Base-by-base conservation (phyloP, 768 basidiomycete species). In the Tulasnella sp. region DNA sequence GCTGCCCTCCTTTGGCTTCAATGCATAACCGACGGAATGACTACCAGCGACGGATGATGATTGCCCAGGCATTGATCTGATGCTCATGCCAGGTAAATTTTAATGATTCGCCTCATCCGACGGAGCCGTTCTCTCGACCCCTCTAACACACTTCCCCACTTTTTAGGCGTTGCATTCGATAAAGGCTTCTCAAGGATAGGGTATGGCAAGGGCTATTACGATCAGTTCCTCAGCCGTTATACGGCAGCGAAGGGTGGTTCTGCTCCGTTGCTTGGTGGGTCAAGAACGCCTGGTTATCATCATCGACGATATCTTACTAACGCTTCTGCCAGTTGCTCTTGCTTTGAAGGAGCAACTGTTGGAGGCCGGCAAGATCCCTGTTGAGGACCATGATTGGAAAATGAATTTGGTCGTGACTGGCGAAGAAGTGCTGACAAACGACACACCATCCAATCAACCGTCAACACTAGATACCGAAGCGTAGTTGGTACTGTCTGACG, bases 121-220 rank as follows among this genome's bases (percentile, higher is more conserved):
- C 24, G 14, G 3, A 62, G 1, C 9, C 58, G n/a, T 56, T 6
- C 6, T n/a, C 31, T 27, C 6, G 24, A 2, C 31, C 19, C 14
- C 14, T n/a, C 58, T 62, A 34, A 62, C 31, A 24, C 4, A 27
- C 46, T 16, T 48, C 46, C 18, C 19, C 16, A 16, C 46, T 6
- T 21, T 48, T 2, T 75, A 79, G 80, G 80, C 27, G 80, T 81
- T 16, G 80, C 80, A 21, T 81, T 81, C 71, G 80, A 81, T 38
- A 44, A 56, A 31, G 36, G 71, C 12, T 79, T 79, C 48, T 39
- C 52, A 24, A 39, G 80, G 34, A 80, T 81, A 56, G 80, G 80
- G 40, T 81, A 81, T 72, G 80, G 80, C 31, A 81, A 81, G 38
- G 80, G 80, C 10, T 81, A 80, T 62, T 81, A 81, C 62, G 80